Evolutionary conservation across 2,329 filamentous ascomycete species (phyloP), one percentile per base, ranked within the genome.

Genomic region (Colletotrichum melonis): DNA sequence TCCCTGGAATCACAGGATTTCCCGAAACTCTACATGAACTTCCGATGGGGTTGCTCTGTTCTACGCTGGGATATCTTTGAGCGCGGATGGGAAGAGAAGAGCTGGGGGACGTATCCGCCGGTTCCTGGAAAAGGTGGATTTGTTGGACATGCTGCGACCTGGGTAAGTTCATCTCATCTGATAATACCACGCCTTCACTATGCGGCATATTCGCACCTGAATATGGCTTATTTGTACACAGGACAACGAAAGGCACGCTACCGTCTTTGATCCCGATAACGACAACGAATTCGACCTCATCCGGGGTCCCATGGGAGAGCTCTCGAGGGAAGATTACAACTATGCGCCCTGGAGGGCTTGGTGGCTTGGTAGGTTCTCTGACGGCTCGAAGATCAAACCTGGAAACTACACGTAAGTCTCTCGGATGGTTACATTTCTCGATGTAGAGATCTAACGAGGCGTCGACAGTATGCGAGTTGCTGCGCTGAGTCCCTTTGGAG

Each of bases 91-190:
- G 78, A 78, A 1, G 83, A 86, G 67, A 71, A 75, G 1, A 75
- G 82, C 22, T 88, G 86, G 71, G 28, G 32, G 30, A 46, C 30
- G 82, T 86, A 85, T 59, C 86, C 86, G 1, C 85, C 81, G 0
- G 74, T 79, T 4, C 73, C 80, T 4, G 85, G 84, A 24, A 56
- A 81, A 54, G 77, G 78, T 12, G 82, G 82, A 12, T 87, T 82
- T 63, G 75, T 88, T 56, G 86, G 86, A 19, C 55, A 63, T 24
- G 72, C 71, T 22, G 72, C 71, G 1, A 67, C 71, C 9, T 75
- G 74, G 74, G 67, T 67, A 32, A 32, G 63, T 16, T 49, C 19
- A n/a, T 22, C 19, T 9, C 19, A 49, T 9, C 19, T 8, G 19
- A 49, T 3, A 1, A 19, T 7, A 16, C 4, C n/a, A 5, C 2